Conservation (phyloP, 2,329 filamentous ascomycete genomes). For the Arthrinium puccinioides region DNA sequence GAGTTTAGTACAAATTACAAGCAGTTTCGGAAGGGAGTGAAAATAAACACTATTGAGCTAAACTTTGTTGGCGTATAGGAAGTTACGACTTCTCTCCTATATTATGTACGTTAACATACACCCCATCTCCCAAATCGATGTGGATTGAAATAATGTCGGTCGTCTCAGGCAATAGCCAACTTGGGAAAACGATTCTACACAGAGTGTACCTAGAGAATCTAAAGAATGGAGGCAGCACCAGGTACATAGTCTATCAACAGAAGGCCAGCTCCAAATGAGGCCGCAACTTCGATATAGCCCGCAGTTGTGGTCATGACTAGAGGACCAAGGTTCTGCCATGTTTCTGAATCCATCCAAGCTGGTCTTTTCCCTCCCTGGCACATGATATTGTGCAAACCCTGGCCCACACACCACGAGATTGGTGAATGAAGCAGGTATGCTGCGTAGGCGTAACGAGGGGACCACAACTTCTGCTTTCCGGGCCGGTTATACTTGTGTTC, state of each 20-base stretch:
- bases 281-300: conserved; percentile 1
- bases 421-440: conserved; percentile 4
- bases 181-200: too few relatives aligned
- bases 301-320: conserved; percentile 1
- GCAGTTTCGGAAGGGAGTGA: too few relatives aligned
- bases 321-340: conserved; percentile 1
- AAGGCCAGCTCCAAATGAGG: not conserved
- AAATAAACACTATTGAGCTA: too few relatives aligned
- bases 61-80: too few relatives aligned
- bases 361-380: not conserved
- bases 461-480: conserved; percentile 1
- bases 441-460: conserved; percentile 3
- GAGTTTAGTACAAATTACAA: too few relatives aligned
- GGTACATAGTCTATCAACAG: conserved; percentile 3
- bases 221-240: not conserved
- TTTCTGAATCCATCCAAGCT: conserved; percentile 2
- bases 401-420: conserved; percentile 3
- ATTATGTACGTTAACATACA: too few relatives aligned
- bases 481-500: conserved; percentile 3
- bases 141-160: too few relatives aligned
- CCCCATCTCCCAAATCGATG: too few relatives aligned
- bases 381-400: conserved; percentile 1
- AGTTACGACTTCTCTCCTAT: too few relatives aligned
- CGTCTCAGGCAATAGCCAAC: too few relatives aligned
- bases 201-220: too few relatives aligned